phyloP scores from a whole-genome alignment of 1,284 basidiomycete genomes.

The Fomitopsis pinicola region DNA sequence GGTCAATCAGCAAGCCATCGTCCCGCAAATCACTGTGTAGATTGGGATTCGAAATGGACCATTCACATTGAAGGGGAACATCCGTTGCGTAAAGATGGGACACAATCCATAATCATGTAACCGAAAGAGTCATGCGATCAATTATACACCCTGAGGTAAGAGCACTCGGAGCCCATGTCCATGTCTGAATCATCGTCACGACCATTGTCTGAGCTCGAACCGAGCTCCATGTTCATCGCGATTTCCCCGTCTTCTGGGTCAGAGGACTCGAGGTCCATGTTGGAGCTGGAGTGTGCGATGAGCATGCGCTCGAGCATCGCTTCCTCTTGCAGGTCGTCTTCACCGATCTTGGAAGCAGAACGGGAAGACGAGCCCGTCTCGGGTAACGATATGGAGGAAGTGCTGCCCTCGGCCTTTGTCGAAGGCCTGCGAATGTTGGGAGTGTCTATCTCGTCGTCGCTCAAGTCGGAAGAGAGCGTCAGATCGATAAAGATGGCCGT shows the following conservation, averaged over 20 bases:
- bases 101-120: background rate
- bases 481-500: conserved; percentile 22
- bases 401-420: background rate
- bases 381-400: background rate
- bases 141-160: background rate
- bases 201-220: background rate
- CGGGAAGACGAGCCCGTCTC: background rate
- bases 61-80: too few species aligned
- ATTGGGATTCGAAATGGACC: background rate
- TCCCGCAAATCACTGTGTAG: too few species aligned
- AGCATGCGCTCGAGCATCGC: conserved; percentile 18
- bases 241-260: background rate
- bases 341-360: background rate
- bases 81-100: too few species aligned
- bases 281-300: background rate
- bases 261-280: background rate
- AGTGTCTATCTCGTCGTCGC: conserved; percentile 4
- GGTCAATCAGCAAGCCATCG: too few species aligned
- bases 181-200: conserved; percentile 12
- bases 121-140: background rate
- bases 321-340: conserved; percentile 14
- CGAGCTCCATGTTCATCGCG: background rate
- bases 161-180: conserved; percentile 8
- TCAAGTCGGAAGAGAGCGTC: conserved; percentile 19
- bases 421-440: background rate